Evolutionary conservation across 306 rosid species (phyloP).

Genomic region (Pyrus betulifolia): DNA sequence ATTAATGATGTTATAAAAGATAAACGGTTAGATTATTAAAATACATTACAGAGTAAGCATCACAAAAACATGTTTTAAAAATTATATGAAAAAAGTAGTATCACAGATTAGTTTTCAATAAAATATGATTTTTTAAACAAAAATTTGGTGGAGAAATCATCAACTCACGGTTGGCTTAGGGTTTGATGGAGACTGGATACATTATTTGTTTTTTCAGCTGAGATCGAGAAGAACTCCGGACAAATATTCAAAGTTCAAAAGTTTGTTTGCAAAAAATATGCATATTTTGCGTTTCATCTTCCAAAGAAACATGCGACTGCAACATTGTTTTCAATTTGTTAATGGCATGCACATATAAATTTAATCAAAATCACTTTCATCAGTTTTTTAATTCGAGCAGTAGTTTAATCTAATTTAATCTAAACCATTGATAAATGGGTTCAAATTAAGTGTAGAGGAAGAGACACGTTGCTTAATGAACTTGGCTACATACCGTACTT

Average conservation of each 20-base stretch:
- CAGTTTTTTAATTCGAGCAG: no score
- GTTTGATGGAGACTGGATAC: not conserved
- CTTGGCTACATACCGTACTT: no score
- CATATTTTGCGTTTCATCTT: not conserved
- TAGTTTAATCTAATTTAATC: no score
- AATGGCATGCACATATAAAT: not conserved
- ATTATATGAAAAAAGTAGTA: no score
- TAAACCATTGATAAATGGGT: no score
- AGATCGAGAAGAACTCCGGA: not conserved
- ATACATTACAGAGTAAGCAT: no score
- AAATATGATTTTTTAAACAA: no score
- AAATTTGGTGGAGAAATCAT: not conserved
- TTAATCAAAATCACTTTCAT: not conserved
- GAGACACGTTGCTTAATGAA: no score
- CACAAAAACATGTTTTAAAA: no score
- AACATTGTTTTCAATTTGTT: not conserved
- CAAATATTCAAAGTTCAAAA: slow-evolving; percentile 3
- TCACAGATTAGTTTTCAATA: no score
- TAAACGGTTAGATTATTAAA: no score
- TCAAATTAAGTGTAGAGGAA: not conserved
- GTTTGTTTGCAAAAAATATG: not conserved
- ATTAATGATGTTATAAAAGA: no score
- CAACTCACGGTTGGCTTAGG: not conserved
- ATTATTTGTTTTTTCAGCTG: not conserved
- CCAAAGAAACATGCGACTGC: not conserved